phyloP scores from a whole-genome alignment of 2,329 filamentous ascomycete genomes.

The Tolypocladium tundrense region DNA sequence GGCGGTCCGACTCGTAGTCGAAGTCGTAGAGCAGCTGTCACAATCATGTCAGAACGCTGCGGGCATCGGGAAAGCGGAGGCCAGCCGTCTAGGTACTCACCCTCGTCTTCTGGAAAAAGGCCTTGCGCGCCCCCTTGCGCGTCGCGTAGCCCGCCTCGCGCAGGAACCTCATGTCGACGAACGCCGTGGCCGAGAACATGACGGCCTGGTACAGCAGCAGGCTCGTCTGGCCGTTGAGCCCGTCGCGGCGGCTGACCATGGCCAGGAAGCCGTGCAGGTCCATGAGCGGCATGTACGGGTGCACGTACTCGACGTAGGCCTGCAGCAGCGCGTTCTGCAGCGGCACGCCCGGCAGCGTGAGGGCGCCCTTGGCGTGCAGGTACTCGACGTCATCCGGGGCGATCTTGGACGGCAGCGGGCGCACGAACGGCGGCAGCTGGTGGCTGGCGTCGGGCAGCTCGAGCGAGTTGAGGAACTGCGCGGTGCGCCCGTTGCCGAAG shows the following conservation, averaged over 20 bases:
- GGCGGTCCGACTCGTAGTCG: conserved; percentile 84
- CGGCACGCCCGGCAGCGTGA: conserved; percentile 59
- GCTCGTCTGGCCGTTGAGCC: conserved; percentile 62
- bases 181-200: conserved; percentile 88
- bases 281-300: conserved; percentile 87
- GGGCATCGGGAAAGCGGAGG: too few relatives aligned
- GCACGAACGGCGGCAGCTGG: conserved; percentile 60
- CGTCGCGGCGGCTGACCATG: conserved; percentile 56
- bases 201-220: conserved; percentile 85
- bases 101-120: conserved; percentile 81
- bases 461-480: conserved; percentile 35
- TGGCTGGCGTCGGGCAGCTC: conserved; percentile 33
- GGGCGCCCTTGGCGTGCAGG: conserved; percentile 71
- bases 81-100: too few relatives aligned
- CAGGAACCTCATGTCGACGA: conserved; percentile 71
- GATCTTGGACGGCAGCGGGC: conserved; percentile 67
- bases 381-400: conserved; percentile 75
- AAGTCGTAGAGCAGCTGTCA: conserved; percentile 78
- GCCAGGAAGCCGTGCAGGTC: conserved; percentile 53
- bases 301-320: conserved; percentile 79
- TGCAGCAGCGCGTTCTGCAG: conserved; percentile 75
- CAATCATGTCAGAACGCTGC: neutral
- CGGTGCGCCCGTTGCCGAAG: conserved; percentile 27
- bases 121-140: conserved; percentile 73
- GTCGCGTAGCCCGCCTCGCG: conserved; percentile 66